These are phyloP conservation scores for Fennellomyces sp. DNA, from an alignment of 371 early-diverging fungal genomes.

Conservation along the genomic window DNA sequence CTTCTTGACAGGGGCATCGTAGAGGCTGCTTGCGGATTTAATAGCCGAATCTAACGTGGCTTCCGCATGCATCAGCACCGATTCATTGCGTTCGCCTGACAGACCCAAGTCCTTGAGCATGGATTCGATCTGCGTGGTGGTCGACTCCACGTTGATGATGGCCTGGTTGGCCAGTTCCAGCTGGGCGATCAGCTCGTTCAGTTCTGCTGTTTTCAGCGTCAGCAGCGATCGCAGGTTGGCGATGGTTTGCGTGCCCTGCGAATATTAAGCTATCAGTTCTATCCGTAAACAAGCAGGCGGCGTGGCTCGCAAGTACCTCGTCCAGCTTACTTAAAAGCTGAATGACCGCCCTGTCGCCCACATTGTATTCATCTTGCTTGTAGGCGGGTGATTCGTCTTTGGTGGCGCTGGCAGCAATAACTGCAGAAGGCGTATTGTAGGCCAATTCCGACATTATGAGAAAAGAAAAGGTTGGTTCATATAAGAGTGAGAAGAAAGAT, in stretches of 20 bases:
- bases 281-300: not conserved
- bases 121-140: constrained; percentile 45
- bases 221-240: constrained; percentile 50
- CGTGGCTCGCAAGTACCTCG: constrained; percentile 14
- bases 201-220: constrained; percentile 52
- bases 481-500: constrained; percentile 3
- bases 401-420: not conserved
- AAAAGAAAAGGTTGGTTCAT: constrained; percentile 4
- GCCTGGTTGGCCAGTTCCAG: constrained; percentile 51
- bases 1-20: constrained; percentile 15
- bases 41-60: constrained; percentile 50
- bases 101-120: constrained; percentile 50
- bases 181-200: constrained; percentile 51
- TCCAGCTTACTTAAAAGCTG: constrained; percentile 27
- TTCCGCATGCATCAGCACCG: constrained; percentile 42
- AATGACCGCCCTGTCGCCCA: constrained; percentile 17
- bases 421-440: constrained; percentile 9
- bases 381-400: not conserved
- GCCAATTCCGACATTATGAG: constrained; percentile 21
- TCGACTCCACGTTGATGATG: constrained; percentile 43
- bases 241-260: constrained; percentile 47
- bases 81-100: constrained; percentile 15
- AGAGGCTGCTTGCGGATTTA: constrained; percentile 45
- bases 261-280: not conserved
- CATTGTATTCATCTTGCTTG: constrained; percentile 8